Evolutionary conservation across 2,329 filamentous ascomycete species (phyloP).

Genomic region (Tolypocladium paradoxum): DNA sequence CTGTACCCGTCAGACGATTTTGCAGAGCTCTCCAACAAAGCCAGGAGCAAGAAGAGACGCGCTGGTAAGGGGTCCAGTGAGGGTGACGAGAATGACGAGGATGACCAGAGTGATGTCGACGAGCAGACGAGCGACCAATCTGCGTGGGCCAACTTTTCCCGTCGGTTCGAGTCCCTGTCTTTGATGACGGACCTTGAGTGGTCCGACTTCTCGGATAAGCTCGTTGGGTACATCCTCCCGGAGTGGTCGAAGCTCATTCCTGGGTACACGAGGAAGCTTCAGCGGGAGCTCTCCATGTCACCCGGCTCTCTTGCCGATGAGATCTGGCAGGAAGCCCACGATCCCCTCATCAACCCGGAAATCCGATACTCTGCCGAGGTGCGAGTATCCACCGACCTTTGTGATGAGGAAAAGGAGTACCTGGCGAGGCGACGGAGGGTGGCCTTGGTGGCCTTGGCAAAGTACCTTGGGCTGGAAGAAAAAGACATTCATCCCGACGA

Average conservation of each 20-base stretch:
- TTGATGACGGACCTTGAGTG: conserved; percentile 44
- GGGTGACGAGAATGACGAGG: conserved; percentile 6
- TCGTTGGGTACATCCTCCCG: conserved; percentile 66
- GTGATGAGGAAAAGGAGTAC: conserved; percentile 72
- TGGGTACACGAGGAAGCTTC: conserved; percentile 68
- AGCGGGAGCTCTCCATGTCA: conserved; percentile 76
- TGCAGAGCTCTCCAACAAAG: conserved; percentile 19
- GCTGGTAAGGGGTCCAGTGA: not conserved
- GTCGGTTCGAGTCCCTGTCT: conserved; percentile 42
- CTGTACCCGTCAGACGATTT: conserved; percentile 34
- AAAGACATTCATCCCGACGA: conserved; percentile 84
- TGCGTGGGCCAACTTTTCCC: conserved; percentile 38
- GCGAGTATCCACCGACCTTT: conserved; percentile 70
- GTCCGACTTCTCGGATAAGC: conserved; percentile 39
- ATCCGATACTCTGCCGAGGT: conserved; percentile 74
- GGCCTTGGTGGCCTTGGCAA: conserved; percentile 63
- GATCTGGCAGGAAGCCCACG: conserved; percentile 85
- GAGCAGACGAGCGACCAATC: conserved; percentile 17
- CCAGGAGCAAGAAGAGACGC: conserved; percentile 5
- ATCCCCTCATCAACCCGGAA: conserved; percentile 75
- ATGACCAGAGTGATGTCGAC: conserved; percentile 7
- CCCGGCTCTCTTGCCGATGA: conserved; percentile 84
- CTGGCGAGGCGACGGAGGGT: conserved; percentile 56
- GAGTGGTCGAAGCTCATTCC: conserved; percentile 74
- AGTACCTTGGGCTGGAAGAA: conserved; percentile 69